phyloP scores from a whole-genome alignment of 140 eudicot species.

The Flaveria floridana region DNA sequence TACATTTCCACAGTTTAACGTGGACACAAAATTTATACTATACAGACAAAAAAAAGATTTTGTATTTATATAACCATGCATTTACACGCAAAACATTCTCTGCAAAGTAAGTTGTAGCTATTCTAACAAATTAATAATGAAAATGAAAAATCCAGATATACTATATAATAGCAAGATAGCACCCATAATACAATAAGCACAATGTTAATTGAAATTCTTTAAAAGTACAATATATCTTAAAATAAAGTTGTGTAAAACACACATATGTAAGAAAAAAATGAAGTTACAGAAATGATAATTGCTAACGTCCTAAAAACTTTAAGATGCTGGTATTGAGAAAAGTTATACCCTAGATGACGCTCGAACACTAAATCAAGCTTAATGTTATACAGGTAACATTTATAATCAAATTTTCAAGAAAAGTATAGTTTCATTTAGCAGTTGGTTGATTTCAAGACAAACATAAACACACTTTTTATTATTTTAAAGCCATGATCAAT shows the following conservation, averaged over 20 bases:
- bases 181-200: background rate
- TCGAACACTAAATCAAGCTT: background rate
- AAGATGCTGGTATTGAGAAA: background rate
- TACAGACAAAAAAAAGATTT: too few species aligned
- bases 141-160: background rate
- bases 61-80: background rate
- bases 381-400: background rate
- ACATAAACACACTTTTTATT: background rate
- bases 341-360: background rate
- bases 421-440: conserved; percentile 5
- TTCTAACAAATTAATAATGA: background rate
- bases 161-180: conserved; percentile 9
- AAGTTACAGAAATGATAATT: background rate
- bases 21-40: background rate
- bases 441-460: background rate
- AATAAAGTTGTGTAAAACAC: background rate
- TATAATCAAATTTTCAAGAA: background rate
- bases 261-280: background rate
- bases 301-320: conserved; percentile 1
- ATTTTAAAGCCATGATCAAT: background rate
- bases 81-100: background rate
- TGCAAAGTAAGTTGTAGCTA: background rate
- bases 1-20: background rate
- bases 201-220: background rate
- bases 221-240: background rate